These are phyloP conservation scores for Saturnispora sanitii DNA, from an alignment of 805 yeast species.

Conservation along the genomic window DNA sequence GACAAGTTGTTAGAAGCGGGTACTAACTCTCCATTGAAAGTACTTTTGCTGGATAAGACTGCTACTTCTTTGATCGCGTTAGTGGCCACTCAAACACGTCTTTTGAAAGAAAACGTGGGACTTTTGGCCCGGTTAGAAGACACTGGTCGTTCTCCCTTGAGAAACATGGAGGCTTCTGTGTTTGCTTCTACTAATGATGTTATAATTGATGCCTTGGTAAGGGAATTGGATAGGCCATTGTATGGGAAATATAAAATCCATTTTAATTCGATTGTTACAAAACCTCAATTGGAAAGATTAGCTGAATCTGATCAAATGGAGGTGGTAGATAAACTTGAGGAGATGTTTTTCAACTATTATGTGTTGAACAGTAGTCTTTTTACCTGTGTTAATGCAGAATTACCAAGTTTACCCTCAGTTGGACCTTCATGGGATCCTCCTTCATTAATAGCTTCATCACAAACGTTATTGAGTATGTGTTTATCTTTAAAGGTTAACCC, in stretches of 20 bases:
- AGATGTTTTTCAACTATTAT: constrained; percentile 75
- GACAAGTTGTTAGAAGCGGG: constrained; percentile 26
- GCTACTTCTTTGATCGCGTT: constrained; percentile 84
- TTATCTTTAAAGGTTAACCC: constrained; percentile 74
- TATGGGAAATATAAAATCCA: constrained; percentile 69
- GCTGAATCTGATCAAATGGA: constrained; percentile 91
- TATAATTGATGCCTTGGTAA: constrained; percentile 47
- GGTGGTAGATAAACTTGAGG: constrained; percentile 64
- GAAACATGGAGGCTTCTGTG: constrained; percentile 73
- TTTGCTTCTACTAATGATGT: constrained; percentile 66
- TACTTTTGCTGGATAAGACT: constrained; percentile 64
- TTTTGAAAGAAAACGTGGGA: constrained; percentile 76
- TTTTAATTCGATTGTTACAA: constrained; percentile 67
- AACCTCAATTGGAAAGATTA: constrained; percentile 69
- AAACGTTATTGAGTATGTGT: constrained; percentile 44
- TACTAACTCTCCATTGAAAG: constrained; percentile 40
- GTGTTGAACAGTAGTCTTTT: constrained; percentile 61
- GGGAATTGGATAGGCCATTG: constrained; percentile 70
- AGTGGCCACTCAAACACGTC: constrained; percentile 77
- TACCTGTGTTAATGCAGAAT: constrained; percentile 24
- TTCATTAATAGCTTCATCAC: constrained; percentile 32
- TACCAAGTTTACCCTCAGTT: constrained; percentile 14
- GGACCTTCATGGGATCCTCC: constrained; percentile 36
- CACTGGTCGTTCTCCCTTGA: constrained; percentile 49
- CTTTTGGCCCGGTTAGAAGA: constrained; percentile 66